Evolutionary conservation across 192 early-diverging fungal genomes (phyloP), one percentile per base, ranked within the genome.

Genomic region (Radiomyces spectabilis): DNA sequence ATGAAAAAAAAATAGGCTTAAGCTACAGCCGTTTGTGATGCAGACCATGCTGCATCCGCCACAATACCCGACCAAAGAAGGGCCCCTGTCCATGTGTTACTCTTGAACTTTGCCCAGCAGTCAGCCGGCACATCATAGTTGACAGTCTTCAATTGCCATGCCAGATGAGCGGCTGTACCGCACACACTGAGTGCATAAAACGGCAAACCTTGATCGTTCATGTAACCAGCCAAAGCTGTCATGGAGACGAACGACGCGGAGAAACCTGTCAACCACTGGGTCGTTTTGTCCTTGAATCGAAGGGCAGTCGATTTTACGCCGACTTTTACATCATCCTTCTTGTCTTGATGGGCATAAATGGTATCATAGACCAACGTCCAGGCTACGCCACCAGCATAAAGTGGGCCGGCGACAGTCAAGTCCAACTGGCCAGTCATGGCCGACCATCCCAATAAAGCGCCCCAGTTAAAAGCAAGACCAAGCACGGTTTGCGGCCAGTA

Each of bases 351-450:
- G 15, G 94, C 95, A 51, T 98, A 98, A 52, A 98, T 92, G 5
- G 94, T 96, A 66, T 98, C 95, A 69, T 96, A 98, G 5, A 92
- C 82, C 5, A 98, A 73, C 4, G 95, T 98, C 95, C 95, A 98
- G 27, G 82, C 82, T 4, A 95, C 75, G 1, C 92, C 93, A 0
- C 86, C 84, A 8, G 73, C 73, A 57, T 97, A 97, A 0, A 97
- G 70, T 4, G 94, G 94, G 3, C 89, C 70, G 13, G 78, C 76
- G 6, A 92, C 89, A 0, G 69, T 18, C 80, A 83, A 84, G 43
- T 94, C 72, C 30, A 77, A 67, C 0, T 65, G 60, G 4, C 83
- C 87, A 7, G 79, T 63, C 58, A 98, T 81, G 4, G 92, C 93
- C 0, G 89, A 74, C 74, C 87, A 93, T 30, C 95, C 95, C 2